phyloP scores from a whole-genome alignment of 176 grass and related monocot species.

The Saccharum officinarum region DNA sequence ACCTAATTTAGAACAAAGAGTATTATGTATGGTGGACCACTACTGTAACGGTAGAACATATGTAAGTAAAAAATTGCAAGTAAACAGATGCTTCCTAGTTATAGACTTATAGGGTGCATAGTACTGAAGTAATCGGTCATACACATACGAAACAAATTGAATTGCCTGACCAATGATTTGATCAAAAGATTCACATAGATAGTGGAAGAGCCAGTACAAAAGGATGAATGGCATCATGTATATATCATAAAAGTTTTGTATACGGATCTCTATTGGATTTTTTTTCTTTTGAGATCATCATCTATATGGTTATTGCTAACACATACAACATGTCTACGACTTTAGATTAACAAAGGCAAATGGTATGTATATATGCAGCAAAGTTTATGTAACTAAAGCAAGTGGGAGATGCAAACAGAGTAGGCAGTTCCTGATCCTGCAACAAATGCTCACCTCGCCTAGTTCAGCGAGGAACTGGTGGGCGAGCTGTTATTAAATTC shows the following conservation, averaged over 20 bases:
- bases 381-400: not conserved
- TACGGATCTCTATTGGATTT: not conserved
- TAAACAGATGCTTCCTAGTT: not conserved
- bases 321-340: conserved; percentile 8
- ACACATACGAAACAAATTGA: not conserved
- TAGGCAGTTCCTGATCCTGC: not conserved
- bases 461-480: not conserved
- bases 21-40: not conserved
- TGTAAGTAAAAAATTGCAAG: not conserved
- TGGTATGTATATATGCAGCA: not conserved
- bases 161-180: not conserved
- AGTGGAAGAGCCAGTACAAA: not conserved
- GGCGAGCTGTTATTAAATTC: too few relatives aligned
- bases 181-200: not conserved
- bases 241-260: not conserved
- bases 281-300: not conserved
- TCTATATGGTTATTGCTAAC: not conserved
- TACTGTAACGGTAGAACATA: not conserved
- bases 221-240: not conserved
- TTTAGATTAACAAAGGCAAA: not conserved
- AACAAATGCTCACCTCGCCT: not conserved
- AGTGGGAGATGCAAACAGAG: not conserved
- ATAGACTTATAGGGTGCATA: not conserved
- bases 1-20: not conserved
- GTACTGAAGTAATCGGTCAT: not conserved